Base-by-base conservation (phyloP, 2,329 filamentous ascomycete species). In the Tothia fuscella region DNA sequence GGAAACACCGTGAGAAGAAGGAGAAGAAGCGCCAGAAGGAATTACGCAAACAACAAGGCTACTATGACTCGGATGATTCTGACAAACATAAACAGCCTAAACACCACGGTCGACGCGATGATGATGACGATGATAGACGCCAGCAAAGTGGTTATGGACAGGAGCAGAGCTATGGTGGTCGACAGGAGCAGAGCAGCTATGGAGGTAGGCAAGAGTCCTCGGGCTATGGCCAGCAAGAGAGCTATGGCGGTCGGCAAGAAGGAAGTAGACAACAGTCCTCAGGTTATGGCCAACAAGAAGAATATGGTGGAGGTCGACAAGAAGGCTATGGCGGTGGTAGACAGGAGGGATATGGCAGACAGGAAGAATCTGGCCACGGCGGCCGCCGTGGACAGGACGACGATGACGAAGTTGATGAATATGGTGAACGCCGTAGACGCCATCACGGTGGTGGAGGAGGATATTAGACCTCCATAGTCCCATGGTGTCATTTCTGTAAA, bases 11-110 rank as follows among this genome's bases (percentile, higher is more conserved):
- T 46, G 53, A 52, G 38, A 54, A 58, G 37, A 54, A 56, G 50
- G 57, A 54, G 14, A 57, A 60, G 47, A 56, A 59, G 24, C 57
- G 57, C 48, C 62, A 61, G 48, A 64, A 63, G 50, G 58, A 61
- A 48, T 53, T 47, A 21, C 55, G 56, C 42, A 56, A 53, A 36
- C 50, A 55, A 48, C 46, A 41, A 12, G 21, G 37, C 31, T 33
- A 41, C 14, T 32, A 40, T 37, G 28, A 37, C 44, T 29, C 21
- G 5, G 43, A 46, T 24, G 42, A 45, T 36, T 37, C 26, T 12
- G 41, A 38, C 16, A 19, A 38, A n/a, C 29, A 44, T 10, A 41
- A 47, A 35, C 29, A 47, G 30, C 17, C 40, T 24, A 45, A 40
- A 16, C 19, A 43, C 38, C 6, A 20, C 13, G 22, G 29, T 26